Percentiles rank a stretch among this genome's conserved stretches.
Conservation (phyloP, 2,329 filamentous ascomycete species). For the Aspergillus bombycis region DNA sequence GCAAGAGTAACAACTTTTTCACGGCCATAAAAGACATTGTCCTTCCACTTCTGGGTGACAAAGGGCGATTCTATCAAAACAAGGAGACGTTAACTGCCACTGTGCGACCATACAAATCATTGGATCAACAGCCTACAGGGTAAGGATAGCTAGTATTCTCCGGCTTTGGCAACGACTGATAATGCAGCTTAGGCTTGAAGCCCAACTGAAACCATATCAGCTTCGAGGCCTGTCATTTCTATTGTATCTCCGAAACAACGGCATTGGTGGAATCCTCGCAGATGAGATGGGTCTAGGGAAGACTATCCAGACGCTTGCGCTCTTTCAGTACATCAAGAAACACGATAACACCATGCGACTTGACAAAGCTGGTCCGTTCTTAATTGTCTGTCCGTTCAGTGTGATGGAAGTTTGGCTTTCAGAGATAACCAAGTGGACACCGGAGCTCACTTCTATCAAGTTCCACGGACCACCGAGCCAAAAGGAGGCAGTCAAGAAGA, state of each 20-base stretch:
- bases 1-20: not conserved
- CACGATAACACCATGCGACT: slow-evolving; percentile 19
- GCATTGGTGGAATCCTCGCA: slow-evolving; percentile 28
- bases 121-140: not conserved
- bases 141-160: not conserved
- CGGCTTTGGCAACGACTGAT: not conserved
- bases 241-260: slow-evolving; percentile 38
- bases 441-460: slow-evolving; percentile 47
- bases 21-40: not conserved
- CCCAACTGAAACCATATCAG: slow-evolving; percentile 57
- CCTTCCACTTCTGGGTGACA: not conserved
- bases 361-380: slow-evolving; percentile 19
- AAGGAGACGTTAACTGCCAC: not conserved
- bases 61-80: not conserved
- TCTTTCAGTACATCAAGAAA: slow-evolving; percentile 54
- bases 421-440: slow-evolving; percentile 53
- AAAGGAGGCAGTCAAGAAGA: slow-evolving; percentile 33
- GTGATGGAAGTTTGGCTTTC: slow-evolving; percentile 55
- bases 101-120: not conserved
- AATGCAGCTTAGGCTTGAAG: slow-evolving; percentile 39
- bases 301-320: slow-evolving; percentile 33
- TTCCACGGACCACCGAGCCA: slow-evolving; percentile 53
- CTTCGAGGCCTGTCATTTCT: slow-evolving; percentile 55
- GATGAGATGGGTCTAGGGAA: slow-evolving; percentile 40
- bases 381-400: slow-evolving; percentile 55